A percentile compares a stretch with the other conserved stretches of the same genome.
These are phyloP conservation scores for Yamagishiella unicocca DNA, from an alignment of 139 green algal genomes.

Conservation along the genomic window DNA sequence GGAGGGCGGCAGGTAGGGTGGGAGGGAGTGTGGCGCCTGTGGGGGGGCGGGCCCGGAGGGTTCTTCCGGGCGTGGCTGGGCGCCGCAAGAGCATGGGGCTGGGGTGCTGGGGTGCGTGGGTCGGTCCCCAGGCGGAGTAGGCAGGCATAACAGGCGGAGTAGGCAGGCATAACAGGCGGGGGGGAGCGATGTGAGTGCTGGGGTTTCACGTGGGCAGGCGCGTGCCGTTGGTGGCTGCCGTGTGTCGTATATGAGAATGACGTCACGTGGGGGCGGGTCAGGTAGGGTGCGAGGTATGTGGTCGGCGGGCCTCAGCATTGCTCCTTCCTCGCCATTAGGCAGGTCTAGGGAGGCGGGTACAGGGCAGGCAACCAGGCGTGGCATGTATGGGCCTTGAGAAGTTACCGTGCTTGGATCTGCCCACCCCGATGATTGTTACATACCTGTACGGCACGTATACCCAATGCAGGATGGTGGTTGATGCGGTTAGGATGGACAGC, in stretches of 20 bases:
- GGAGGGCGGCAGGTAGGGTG: background rate
- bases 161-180: background rate
- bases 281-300: background rate
- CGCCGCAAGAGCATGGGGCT: background rate
- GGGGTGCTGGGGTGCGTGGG: background rate
- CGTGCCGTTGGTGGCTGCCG: no score
- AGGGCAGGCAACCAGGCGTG: background rate
- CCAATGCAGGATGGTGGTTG: constrained; percentile 37
- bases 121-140: background rate
- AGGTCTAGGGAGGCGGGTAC: background rate
- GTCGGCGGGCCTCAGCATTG: background rate
- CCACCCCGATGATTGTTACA: background rate
- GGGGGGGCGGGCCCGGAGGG: no score
- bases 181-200: no score
- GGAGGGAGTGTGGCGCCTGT: background rate
- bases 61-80: background rate
- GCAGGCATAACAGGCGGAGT: background rate
- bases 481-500: constrained; percentile 16
- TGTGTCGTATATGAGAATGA: background rate
- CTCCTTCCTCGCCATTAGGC: background rate
- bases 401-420: background rate
- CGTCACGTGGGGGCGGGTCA: background rate
- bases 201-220: no score
- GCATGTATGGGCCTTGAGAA: background rate
- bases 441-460: constrained; percentile 37